Conservation (phyloP, 2,329 filamentous ascomycete species). For the Kalaharituber pfeilii region DNA sequence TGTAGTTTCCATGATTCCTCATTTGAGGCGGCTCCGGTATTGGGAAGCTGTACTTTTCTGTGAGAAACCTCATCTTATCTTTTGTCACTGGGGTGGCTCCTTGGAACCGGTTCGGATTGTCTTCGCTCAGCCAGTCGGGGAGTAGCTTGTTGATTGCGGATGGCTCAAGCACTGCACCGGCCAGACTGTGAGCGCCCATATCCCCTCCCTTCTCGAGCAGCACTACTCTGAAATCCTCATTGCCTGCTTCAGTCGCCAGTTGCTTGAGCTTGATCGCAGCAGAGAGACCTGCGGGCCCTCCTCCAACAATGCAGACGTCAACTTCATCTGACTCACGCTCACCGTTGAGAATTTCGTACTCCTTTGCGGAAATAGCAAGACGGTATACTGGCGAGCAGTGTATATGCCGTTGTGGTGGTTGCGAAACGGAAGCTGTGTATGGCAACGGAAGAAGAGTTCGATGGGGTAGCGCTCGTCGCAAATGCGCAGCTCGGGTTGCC, state of each 20-base stretch:
- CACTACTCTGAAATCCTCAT: conserved; percentile 87
- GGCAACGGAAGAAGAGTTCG: not conserved
- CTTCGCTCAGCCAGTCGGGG: conserved; percentile 80
- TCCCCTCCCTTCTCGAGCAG: conserved; percentile 91
- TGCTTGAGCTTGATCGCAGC: conserved; percentile 93
- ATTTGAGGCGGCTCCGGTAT: conserved; percentile 88
- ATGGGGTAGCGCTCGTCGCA: not conserved
- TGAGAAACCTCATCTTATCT: conserved; percentile 90
- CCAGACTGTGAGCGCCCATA: conserved; percentile 84
- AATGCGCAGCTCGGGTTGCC: not conserved
- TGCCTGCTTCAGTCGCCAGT: conserved; percentile 80
- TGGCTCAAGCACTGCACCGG: conserved; percentile 87
- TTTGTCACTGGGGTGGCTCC: conserved; percentile 64
- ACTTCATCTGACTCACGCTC: conserved; percentile 87
- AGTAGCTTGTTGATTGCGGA: conserved; percentile 74
- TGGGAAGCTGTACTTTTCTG: conserved; percentile 58
- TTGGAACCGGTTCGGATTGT: conserved; percentile 75
- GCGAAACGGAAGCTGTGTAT: not conserved
- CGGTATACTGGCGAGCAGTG: not conserved
- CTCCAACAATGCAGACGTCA: conserved; percentile 91
- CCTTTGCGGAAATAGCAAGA: not conserved
- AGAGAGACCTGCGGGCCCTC: conserved; percentile 81
- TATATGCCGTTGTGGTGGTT: not conserved
- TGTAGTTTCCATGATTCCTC: conserved; percentile 96
- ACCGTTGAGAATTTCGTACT: conserved; percentile 23